Evolutionary conservation across 2,329 filamentous ascomycete genomes (phyloP).

Genomic region (Mycogone perniciosa): DNA sequence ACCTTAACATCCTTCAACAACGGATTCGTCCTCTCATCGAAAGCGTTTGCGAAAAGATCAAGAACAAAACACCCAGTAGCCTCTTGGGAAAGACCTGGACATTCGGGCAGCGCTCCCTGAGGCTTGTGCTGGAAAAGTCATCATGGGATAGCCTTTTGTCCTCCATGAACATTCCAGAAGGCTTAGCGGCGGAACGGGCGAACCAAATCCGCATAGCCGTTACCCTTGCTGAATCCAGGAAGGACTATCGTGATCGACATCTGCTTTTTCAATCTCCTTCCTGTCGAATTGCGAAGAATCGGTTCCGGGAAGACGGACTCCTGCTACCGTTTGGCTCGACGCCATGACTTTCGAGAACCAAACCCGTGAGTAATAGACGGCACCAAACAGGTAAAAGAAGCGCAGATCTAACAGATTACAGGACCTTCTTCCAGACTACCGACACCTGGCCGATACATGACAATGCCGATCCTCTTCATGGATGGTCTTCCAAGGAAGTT

Average conservation of each 20-base stretch:
- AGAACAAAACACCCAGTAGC: background rate
- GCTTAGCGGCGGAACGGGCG: background rate
- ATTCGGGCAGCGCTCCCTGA: background rate
- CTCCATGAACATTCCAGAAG: background rate
- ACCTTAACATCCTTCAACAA: slow-evolving; percentile 9
- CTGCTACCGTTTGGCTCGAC: slow-evolving; percentile 1
- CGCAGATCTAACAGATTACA: background rate
- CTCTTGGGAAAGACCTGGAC: background rate
- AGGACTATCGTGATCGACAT: background rate
- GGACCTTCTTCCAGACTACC: background rate
- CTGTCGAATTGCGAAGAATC: background rate
- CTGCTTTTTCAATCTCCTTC: background rate
- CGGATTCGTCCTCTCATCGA: background rate
- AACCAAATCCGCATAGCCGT: background rate
- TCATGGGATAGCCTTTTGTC: background rate
- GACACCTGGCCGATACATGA: background rate
- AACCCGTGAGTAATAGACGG: slow-evolving; percentile 3
- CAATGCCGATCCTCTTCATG: background rate
- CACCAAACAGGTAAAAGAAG: background rate
- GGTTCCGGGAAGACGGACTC: background rate
- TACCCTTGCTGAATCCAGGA: background rate
- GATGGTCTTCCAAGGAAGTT: background rate
- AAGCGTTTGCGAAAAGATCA: background rate
- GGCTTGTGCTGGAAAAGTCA: background rate
- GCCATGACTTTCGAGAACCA: background rate